phyloP scores from a whole-genome alignment of 371 early-diverging fungal species.

The Mucor plumbeus region DNA sequence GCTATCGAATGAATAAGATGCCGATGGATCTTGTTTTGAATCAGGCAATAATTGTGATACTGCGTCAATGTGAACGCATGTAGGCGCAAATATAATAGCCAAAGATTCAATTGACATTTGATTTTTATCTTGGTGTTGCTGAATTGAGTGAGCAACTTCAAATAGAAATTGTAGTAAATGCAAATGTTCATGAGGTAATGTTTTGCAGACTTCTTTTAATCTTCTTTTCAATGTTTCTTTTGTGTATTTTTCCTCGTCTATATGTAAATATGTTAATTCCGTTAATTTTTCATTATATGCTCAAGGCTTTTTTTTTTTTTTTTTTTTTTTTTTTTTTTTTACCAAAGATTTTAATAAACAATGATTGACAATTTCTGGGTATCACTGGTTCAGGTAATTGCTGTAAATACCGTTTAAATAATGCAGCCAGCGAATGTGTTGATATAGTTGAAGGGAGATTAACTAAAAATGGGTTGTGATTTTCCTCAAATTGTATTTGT shows the following conservation, averaged over 20 bases:
- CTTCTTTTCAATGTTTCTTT: conserved; percentile 20
- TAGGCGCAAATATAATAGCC: conserved; percentile 47
- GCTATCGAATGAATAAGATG: not conserved
- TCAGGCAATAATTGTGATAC: conserved; percentile 22
- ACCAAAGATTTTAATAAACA: conserved; percentile 55
- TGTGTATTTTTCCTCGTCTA: conserved; percentile 22
- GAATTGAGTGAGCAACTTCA: conserved; percentile 23
- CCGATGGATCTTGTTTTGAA: not conserved
- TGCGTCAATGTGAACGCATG: conserved; percentile 36
- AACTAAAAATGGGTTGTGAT: conserved; percentile 20
- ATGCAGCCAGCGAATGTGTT: conserved; percentile 45
- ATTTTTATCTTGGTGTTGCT: conserved; percentile 26
- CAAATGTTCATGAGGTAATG: conserved; percentile 30
- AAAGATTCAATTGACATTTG: conserved; percentile 40
- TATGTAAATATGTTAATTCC: not conserved
- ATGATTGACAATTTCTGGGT: conserved; percentile 46
- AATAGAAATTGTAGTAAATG: conserved; percentile 33
- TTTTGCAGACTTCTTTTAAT: conserved; percentile 15
- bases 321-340: conserved; percentile 15
- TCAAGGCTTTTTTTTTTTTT: conserved; percentile 13
- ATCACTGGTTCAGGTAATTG: conserved; percentile 62
- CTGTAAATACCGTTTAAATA: conserved; percentile 62
- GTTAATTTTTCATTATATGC: not conserved
- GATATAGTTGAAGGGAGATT: conserved; percentile 20
- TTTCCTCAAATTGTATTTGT: conserved; percentile 26